Percentiles rank a stretch among this genome's conserved stretches.
Conservation (phyloP, 805 yeast species). For the Sungouiozyma intestinalis region DNA sequence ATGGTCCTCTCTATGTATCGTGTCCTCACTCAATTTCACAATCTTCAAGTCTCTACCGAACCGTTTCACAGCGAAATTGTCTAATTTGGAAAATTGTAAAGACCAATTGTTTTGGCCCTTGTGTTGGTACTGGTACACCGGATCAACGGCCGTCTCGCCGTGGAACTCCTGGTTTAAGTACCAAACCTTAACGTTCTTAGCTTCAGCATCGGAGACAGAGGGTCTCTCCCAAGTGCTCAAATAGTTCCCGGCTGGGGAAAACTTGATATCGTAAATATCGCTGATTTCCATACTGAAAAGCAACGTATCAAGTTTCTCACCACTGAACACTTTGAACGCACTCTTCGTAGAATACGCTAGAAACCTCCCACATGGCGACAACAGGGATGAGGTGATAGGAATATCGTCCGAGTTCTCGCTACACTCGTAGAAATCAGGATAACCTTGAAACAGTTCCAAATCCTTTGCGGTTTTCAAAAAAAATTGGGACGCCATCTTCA, state of each 20-base stretch:
- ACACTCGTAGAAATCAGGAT: conserved; percentile 22
- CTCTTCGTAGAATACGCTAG: conserved; percentile 24
- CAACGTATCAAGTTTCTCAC: conserved; percentile 18
- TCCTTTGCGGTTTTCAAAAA: conserved; percentile 27
- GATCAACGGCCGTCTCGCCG: conserved; percentile 4
- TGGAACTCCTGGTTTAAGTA: conserved; percentile 42
- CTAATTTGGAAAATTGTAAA: conserved; percentile 27
- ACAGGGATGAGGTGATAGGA: conserved; percentile 19
- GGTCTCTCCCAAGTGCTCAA: conserved; percentile 89
- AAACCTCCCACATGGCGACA: conserved; percentile 29
- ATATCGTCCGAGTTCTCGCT: conserved; percentile 14
- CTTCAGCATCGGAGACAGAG: conserved; percentile 56
- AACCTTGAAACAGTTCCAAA: conserved; percentile 28
- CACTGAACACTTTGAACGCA: conserved; percentile 20
- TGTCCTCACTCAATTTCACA: conserved; percentile 33
- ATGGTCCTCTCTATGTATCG: conserved; percentile 15
- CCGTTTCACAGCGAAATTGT: conserved; percentile 23
- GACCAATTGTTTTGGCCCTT: conserved; percentile 84
- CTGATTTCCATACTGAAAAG: conserved; percentile 29
- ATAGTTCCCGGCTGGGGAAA: conserved; percentile 81
- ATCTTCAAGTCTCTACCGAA: conserved; percentile 25
- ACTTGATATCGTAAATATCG: conserved; percentile 72
- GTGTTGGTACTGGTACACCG: conserved; percentile 47
- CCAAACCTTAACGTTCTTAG: conserved; percentile 73
- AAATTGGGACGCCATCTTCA: conserved; percentile 27